phyloP scores from a whole-genome alignment of 495 filamentous ascomycete genomes.

The Hypoxylon perforatum region DNA sequence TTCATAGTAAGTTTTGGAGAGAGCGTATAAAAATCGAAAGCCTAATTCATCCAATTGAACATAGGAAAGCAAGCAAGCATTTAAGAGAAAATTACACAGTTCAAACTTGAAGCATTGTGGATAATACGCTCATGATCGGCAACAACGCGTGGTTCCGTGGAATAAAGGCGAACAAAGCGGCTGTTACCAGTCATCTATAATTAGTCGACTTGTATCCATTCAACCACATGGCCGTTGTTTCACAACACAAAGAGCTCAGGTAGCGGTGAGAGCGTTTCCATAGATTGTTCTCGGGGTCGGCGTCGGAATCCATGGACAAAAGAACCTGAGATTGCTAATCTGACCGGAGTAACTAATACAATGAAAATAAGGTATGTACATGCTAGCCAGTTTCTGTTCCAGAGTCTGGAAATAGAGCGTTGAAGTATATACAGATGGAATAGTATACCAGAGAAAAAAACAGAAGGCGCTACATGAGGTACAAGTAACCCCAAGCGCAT shows the following conservation, averaged over 20 bases:
- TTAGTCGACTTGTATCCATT: not conserved
- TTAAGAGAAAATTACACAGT: too few species aligned
- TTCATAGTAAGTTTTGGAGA: too few species aligned
- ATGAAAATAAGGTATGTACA: too few species aligned
- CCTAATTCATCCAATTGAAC: too few species aligned
- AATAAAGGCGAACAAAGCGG: not conserved
- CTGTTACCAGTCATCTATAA: not conserved
- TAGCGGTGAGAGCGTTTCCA: not conserved
- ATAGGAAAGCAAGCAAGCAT: too few species aligned
- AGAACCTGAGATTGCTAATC: too few species aligned
- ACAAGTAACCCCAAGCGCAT: not conserved
- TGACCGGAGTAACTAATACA: too few species aligned
- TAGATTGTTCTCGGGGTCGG: too few species aligned
- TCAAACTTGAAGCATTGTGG: too few species aligned
- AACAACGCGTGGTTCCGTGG: not conserved
- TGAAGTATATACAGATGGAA: not conserved
- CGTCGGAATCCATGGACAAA: too few species aligned
- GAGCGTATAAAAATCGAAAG: too few species aligned
- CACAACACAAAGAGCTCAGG: slow-evolving; percentile 9
- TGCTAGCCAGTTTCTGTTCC: not conserved
- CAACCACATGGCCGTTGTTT: not conserved
- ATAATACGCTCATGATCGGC: too few species aligned
- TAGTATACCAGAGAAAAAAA: not conserved
- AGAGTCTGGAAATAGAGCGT: not conserved
- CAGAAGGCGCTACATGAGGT: not conserved